Percentiles rank a stretch among this genome's conserved stretches.
Conservation (phyloP, 2,329 filamentous ascomycete genomes). For the Beauveria pseudobassiana region DNA sequence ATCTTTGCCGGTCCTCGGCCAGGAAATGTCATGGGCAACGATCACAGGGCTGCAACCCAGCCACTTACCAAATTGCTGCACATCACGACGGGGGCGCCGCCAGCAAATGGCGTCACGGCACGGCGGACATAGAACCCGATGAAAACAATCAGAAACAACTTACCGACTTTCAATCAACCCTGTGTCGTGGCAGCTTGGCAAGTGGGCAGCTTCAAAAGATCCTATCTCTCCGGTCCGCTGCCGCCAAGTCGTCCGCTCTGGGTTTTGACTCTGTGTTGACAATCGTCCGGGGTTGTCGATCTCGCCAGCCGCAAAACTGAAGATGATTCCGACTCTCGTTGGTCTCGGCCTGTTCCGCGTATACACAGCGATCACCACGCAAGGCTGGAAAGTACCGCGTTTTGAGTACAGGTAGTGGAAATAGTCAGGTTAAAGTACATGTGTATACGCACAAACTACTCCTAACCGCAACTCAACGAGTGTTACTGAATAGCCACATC, state of each 20-base stretch:
- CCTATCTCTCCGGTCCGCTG: neutral
- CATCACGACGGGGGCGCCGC: neutral
- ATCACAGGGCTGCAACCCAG: slow-evolving; percentile 9
- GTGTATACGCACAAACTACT: neutral
- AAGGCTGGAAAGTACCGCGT: neutral
- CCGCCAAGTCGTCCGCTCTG: neutral
- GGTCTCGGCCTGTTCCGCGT: slow-evolving; percentile 1
- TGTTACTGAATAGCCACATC: neutral
- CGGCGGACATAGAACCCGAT: neutral
- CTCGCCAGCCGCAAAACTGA: neutral
- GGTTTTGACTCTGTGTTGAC: neutral
- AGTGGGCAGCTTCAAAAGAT: neutral
- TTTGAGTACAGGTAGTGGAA: neutral
- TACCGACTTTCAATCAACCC: neutral
- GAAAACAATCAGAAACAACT: slow-evolving; percentile 2
- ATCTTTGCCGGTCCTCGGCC: too few species aligned
- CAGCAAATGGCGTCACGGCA: slow-evolving; percentile 4
- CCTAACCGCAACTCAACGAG: neutral
- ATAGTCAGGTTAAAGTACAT: neutral
- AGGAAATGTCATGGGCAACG: neutral
- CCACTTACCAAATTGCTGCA: slow-evolving; percentile 5
- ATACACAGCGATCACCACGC: neutral
- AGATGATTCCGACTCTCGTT: neutral
- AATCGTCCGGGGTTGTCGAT: slow-evolving; percentile 1
- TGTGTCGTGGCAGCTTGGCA: neutral